Conservation (phyloP, 495 filamentous ascomycete genomes). For the Xylaria scruposa region DNA sequence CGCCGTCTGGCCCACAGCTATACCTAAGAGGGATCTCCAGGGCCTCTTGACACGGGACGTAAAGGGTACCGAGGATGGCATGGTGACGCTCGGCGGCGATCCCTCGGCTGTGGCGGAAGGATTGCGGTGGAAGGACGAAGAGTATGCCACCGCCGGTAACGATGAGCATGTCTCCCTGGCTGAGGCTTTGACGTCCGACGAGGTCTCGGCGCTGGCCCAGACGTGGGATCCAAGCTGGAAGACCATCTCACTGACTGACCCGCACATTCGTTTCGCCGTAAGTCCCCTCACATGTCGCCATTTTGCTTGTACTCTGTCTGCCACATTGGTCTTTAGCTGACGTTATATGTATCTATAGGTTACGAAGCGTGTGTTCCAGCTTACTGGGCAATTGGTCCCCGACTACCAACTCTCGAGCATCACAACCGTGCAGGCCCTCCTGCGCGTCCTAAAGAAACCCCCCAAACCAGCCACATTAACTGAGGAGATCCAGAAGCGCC, state of each 20-base stretch:
- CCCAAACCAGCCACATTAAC: slow-evolving; percentile 65
- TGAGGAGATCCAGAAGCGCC: slow-evolving; percentile 48
- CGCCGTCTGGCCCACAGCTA: slow-evolving; percentile 31
- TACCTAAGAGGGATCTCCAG: slow-evolving; percentile 26
- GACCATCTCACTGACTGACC: slow-evolving; percentile 61
- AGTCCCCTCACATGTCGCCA: slow-evolving; percentile 42
- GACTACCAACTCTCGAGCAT: slow-evolving; percentile 67
- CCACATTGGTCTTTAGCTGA: not conserved
- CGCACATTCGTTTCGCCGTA: slow-evolving; percentile 74
- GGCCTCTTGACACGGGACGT: slow-evolving; percentile 27
- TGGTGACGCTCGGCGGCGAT: slow-evolving; percentile 33
- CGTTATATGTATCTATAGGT: slow-evolving; percentile 54
- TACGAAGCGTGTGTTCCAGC: slow-evolving; percentile 75
- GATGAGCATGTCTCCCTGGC: not conserved
- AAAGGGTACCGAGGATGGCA: slow-evolving; percentile 29
- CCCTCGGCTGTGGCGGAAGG: slow-evolving; percentile 25
- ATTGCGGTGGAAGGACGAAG: slow-evolving; percentile 17
- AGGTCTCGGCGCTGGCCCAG: slow-evolving; percentile 39
- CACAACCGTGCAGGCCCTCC: slow-evolving; percentile 60
- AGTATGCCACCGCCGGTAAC: not conserved
- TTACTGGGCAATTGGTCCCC: slow-evolving; percentile 74
- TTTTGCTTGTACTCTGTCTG: not conserved
- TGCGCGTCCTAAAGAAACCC: slow-evolving; percentile 58
- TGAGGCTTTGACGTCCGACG: slow-evolving; percentile 22
- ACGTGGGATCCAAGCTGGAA: slow-evolving; percentile 59